These are phyloP conservation scores for Stipa capillata DNA, from an alignment of 176 grass and related monocot species.

Conservation along the genomic window DNA sequence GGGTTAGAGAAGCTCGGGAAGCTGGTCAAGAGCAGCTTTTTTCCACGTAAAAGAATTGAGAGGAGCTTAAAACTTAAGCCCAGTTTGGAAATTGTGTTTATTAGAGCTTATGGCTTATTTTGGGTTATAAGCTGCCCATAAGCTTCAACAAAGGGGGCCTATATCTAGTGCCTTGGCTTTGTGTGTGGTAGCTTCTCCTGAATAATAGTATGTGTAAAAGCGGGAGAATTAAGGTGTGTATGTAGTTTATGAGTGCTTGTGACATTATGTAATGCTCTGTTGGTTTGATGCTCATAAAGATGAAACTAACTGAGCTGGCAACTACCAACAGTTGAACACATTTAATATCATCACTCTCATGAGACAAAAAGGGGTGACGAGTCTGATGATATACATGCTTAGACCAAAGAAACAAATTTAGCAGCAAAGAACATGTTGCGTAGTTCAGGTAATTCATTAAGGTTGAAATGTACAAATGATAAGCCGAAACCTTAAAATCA, in stretches of 20 bases:
- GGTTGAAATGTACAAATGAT: background rate
- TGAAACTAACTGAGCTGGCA: background rate
- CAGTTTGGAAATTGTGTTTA: too few species aligned
- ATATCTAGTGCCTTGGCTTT: background rate
- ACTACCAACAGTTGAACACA: background rate
- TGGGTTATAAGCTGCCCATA: too few species aligned
- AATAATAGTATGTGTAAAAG: conserved; percentile 19
- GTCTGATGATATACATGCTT: background rate
- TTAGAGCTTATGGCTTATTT: too few species aligned
- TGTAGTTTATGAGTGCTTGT: background rate
- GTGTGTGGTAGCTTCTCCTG: background rate
- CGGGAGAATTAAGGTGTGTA: background rate
- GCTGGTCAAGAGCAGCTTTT: too few species aligned
- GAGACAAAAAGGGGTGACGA: background rate
- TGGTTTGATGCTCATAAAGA: background rate
- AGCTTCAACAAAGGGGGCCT: too few species aligned
- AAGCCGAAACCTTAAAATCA: background rate
- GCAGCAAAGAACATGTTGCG: background rate
- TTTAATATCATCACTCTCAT: background rate
- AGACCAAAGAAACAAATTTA: background rate
- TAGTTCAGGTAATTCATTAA: background rate
- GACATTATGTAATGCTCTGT: background rate
- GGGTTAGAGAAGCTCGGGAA: too few species aligned
- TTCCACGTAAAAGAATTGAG: too few species aligned
- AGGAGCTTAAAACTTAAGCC: too few species aligned